Evolutionary conservation across 1,284 basidiomycete genomes (phyloP), one percentile per base, ranked within the genome.

Genomic region (Sporisorium reilianum): DNA sequence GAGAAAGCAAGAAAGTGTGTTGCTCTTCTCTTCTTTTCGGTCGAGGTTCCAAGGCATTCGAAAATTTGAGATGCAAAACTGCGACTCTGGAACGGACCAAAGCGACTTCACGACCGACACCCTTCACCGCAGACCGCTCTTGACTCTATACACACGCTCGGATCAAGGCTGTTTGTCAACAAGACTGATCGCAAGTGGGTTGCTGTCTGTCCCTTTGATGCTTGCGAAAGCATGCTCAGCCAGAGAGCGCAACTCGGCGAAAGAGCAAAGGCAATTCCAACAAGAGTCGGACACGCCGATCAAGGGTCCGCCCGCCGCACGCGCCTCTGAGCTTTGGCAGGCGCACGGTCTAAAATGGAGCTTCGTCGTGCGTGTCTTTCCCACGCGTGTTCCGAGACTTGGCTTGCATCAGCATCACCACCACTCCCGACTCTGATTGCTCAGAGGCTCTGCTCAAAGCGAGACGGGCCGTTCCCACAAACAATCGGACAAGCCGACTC

Each of bases 1-100:
- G 18, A 44, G 51, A 30, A 26, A 26, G 38, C 34, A 46, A 45
- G 28, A 36, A 14, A 38, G 38, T 53, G 54, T 60, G n/a, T n/a
- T n/a, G n/a, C n/a, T n/a, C n/a, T n/a, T n/a, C n/a, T 54, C 40
- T 8, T 60, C 53, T 49, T 32, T 2, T 32, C 26, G n/a, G 56
- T 55, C 51, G 56, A 55, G 56, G 52, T 53, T 41, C n/a, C 45
- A 12, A 50, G 5, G 12, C 46, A n/a, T n/a, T n/a, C n/a, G n/a
- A n/a, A n/a, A n/a, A n/a, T n/a, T n/a, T n/a, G n/a, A n/a, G n/a
- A n/a, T n/a, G n/a, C n/a, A n/a, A n/a, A n/a, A n/a, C n/a, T n/a
- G n/a, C n/a, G n/a, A n/a, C n/a, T n/a, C n/a, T n/a, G n/a, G n/a
- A n/a, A n/a, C n/a, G n/a, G n/a, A n/a, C n/a, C n/a, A n/a, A n/a